These are phyloP conservation scores for Cytospora mali DNA, from an alignment of 2,329 filamentous ascomycete genomes.

Conservation along the genomic window DNA sequence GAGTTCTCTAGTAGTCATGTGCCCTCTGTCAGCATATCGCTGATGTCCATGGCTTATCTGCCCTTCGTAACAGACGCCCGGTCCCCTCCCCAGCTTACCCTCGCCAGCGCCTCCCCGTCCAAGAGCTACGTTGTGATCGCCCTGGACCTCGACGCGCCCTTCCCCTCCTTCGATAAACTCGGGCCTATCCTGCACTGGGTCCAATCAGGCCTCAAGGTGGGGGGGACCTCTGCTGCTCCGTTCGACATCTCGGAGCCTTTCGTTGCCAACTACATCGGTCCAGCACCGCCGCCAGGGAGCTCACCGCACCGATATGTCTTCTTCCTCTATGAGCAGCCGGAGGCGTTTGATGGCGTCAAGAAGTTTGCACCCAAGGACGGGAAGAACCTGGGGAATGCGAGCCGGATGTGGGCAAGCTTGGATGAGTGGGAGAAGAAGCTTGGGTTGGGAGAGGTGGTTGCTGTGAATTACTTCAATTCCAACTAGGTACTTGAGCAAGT, in stretches of 20 bases:
- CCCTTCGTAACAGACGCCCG: conserved; percentile 5
- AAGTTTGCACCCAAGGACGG: conserved; percentile 14
- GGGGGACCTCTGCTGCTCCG: conserved; percentile 14
- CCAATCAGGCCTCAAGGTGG: conserved; percentile 41
- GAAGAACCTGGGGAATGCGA: background rate
- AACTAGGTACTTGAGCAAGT: background rate
- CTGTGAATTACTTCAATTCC: conserved; percentile 16
- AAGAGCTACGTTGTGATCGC: conserved; percentile 44
- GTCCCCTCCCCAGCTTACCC: conserved; percentile 11
- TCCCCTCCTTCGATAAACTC: conserved; percentile 43
- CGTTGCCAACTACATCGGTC: conserved; percentile 46
- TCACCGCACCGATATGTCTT: conserved; percentile 53
- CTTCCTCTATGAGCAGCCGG: conserved; percentile 49
- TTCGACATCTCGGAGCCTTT: conserved; percentile 29
- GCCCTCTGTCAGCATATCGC: background rate
- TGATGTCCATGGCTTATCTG: background rate
- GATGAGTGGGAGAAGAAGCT: conserved; percentile 20
- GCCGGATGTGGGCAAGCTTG: conserved; percentile 14
- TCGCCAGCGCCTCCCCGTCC: background rate
- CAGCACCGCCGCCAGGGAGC: conserved; percentile 49
- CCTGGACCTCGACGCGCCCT: conserved; percentile 52
- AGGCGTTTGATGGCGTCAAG: conserved; percentile 1
- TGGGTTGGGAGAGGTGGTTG: conserved; percentile 16
- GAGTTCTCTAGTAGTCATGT: background rate
- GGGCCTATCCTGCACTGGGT: conserved; percentile 53